These are phyloP conservation scores for Telfairia occidentalis DNA, from an alignment of 331 rosid genomes.

Conservation along the genomic window DNA sequence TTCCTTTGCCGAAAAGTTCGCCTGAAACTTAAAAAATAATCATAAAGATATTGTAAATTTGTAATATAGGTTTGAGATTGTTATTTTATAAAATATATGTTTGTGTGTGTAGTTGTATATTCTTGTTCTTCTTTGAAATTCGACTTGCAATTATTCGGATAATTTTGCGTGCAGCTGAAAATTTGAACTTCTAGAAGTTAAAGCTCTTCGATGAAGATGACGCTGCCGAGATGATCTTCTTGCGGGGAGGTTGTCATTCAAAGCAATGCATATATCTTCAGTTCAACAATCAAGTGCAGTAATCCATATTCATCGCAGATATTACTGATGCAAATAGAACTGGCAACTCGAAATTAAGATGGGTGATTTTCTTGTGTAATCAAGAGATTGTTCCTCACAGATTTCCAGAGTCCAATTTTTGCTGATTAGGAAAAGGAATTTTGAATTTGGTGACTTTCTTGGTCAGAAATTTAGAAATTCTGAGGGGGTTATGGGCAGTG, in stretches of 20 bases:
- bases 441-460: neutral
- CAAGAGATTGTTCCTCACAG: neutral
- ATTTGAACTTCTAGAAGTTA: constrained; percentile 11
- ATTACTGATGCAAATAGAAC: neutral
- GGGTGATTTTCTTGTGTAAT: neutral
- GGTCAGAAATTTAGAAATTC: neutral
- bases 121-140: neutral
- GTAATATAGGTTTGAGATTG: neutral
- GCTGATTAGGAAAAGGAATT: neutral
- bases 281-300: neutral
- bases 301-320: neutral
- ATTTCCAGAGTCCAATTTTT: neutral
- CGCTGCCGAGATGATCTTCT: constrained; percentile 21
- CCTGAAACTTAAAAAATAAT: neutral
- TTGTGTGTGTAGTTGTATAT: neutral
- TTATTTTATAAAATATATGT: neutral
- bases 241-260: constrained; percentile 27
- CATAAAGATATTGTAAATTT: neutral
- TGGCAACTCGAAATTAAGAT: neutral
- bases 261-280: neutral
- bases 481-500: neutral
- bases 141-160: neutral
- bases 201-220: constrained; percentile 38
- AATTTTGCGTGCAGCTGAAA: constrained; percentile 20
- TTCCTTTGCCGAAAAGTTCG: neutral